Evolutionary conservation across 2,329 filamentous ascomycete species (phyloP).

Genomic region (Massarina eburnea): DNA sequence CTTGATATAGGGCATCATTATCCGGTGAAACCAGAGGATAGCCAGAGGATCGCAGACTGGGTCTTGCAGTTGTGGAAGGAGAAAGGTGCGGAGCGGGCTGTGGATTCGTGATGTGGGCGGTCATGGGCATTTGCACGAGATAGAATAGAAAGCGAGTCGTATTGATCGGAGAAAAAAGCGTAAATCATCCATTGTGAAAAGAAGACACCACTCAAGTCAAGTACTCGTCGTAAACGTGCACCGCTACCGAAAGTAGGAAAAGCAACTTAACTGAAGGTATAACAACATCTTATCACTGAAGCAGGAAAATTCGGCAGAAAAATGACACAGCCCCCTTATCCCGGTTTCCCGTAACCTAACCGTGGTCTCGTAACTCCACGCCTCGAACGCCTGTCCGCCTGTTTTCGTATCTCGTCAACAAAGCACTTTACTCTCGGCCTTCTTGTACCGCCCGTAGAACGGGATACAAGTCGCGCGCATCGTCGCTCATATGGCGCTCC

Average conservation of each 20-base stretch:
- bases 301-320: neutral
- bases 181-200: neutral
- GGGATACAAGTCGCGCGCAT: constrained; percentile 44
- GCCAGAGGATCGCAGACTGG: constrained; percentile 30
- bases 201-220: neutral
- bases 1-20: constrained; percentile 43
- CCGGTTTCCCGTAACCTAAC: neutral
- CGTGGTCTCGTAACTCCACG: neutral
- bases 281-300: neutral
- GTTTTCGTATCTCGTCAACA: neutral
- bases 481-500: constrained; percentile 37
- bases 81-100: neutral
- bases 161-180: neutral
- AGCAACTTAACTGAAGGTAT: neutral
- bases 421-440: constrained; percentile 36
- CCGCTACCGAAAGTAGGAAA: neutral
- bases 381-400: neutral
- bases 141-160: too few species aligned
- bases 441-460: constrained; percentile 45
- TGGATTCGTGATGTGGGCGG: neutral
- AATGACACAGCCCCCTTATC: neutral
- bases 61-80: constrained; percentile 10
- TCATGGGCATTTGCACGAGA: neutral
- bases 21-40: constrained; percentile 34
- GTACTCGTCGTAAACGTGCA: neutral